Base-by-base conservation (phyloP, 129 eudicot species). In the Chrysanthemum makinoi region DNA sequence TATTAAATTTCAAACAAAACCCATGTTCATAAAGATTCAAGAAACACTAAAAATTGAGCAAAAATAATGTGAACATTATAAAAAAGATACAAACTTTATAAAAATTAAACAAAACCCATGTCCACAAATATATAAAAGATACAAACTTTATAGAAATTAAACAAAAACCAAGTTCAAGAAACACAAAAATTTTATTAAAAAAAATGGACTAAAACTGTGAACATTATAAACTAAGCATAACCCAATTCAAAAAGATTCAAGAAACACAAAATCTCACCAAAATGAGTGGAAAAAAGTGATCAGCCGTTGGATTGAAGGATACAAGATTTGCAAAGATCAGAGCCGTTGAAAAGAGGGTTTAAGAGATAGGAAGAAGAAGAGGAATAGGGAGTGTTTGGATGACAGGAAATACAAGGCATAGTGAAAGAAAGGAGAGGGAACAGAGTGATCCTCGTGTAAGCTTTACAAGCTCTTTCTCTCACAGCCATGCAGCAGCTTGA, bases 401-500 rank as follows among this genome's bases (percentile, higher is more conserved):
- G 74, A 86, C 87, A 79, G 69, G 58, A 70, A 51, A 77, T 11
- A 20, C 20, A 20, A 62, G 81, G n/a, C 77, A 77, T 70, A 55
- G 76, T 70, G 80, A 60, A 70, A 76, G 80, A 72, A 73, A 73
- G 77, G 75, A 79, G 80, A 62, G 81, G 77, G 78, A 72, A 71
- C 81, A 83, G 80, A 61, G 73, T 85, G 81, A 85, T 80, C 77
- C 83, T 88, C 90, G 90, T 85, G 88, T 80, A 82, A 85, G 87
- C 85, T 80, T 78, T 84, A 72, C 74, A 81, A 66, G 79, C 80
- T 81, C 68, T 75, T 73, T 72, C 80, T 73, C 84, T 66, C 49
- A 69, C 83, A 80, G 84, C 87, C 96, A 89, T 89, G 96, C 96
- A 89, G 82, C 96, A 89, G 82, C 69, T 78, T 24, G 47, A 66